Percentiles rank a stretch among this genome's conserved stretches.
These are phyloP conservation scores for Carex sylvatica DNA, from an alignment of 202 grass and related monocot genomes.

Conservation along the genomic window DNA sequence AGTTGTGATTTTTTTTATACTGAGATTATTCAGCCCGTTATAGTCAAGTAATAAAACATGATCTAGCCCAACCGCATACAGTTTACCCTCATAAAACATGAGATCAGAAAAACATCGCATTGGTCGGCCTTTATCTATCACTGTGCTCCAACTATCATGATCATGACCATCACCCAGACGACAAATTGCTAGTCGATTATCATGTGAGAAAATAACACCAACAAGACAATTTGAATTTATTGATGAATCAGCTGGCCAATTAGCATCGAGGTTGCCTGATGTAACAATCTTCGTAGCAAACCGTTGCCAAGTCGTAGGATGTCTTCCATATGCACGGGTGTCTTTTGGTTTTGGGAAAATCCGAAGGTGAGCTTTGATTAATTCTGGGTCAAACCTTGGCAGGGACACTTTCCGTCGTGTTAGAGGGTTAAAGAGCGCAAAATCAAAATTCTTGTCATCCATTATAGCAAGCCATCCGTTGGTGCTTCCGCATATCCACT, in stretches of 20 bases:
- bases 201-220: not conserved
- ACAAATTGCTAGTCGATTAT: not conserved
- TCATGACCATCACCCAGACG: not conserved
- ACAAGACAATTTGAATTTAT: not conserved
- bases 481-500: not conserved
- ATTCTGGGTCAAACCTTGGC: not conserved
- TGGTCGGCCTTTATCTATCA: not conserved
- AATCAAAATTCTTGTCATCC: not conserved
- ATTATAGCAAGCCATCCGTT: not conserved
- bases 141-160: conserved; percentile 8
- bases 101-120: not conserved
- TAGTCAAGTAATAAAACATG: not conserved
- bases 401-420: not conserved
- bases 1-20: not conserved
- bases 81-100: not conserved
- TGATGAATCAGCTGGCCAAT: not conserved
- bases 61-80: not conserved
- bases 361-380: not conserved
- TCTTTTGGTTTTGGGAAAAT: too few species aligned
- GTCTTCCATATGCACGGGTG: not conserved
- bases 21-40: not conserved
- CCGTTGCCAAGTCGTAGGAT: not conserved
- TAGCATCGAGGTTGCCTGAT: not conserved
- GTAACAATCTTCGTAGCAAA: not conserved
- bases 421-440: conserved; percentile 1